Percentiles rank a stretch among this genome's conserved stretches.
phyloP scores from a whole-genome alignment of 345 rosid species.

The Corchorus capsularis region DNA sequence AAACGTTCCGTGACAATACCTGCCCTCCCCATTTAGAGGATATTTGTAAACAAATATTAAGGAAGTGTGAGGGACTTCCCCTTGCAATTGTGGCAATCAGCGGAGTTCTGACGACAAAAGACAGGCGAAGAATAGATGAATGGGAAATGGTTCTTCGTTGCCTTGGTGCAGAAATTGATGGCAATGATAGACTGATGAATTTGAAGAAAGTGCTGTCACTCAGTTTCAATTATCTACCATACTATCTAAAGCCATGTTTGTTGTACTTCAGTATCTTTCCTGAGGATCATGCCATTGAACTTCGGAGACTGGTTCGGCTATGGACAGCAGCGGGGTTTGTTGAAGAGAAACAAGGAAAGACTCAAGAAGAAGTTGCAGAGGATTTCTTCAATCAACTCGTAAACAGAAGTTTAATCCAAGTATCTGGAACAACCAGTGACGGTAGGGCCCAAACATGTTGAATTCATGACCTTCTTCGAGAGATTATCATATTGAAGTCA shows the following conservation, averaged over 20 bases:
- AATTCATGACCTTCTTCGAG: conserved; percentile 41
- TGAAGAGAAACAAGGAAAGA: conserved; percentile 39
- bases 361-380: conserved; percentile 45
- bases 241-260: conserved; percentile 43
- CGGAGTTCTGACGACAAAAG: conserved; percentile 41
- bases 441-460: conserved; percentile 39
- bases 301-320: conserved; percentile 32
- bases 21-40: conserved; percentile 42
- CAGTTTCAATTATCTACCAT: conserved; percentile 48
- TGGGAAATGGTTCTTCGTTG: conserved; percentile 40
- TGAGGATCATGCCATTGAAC: conserved; percentile 32
- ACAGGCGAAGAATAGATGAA: conserved; percentile 31
- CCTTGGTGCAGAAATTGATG: conserved; percentile 37
- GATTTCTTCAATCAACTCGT: conserved; percentile 45
- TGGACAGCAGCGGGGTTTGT: conserved; percentile 54
- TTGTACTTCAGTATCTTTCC: conserved; percentile 48
- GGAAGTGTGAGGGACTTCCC: conserved; percentile 44
- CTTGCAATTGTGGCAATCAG: conserved; percentile 53
- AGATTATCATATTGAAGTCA: conserved; percentile 39
- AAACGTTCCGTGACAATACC: conserved; percentile 28
- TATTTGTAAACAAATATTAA: conserved; percentile 29
- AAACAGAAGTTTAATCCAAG: conserved; percentile 43
- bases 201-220: conserved; percentile 38
- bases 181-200: conserved; percentile 31
- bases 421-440: conserved; percentile 26